A percentile compares a stretch with the other conserved stretches of the same genome.
phyloP scores from a whole-genome alignment of 345 rosid genomes.

The Lagerstroemia speciosa region DNA sequence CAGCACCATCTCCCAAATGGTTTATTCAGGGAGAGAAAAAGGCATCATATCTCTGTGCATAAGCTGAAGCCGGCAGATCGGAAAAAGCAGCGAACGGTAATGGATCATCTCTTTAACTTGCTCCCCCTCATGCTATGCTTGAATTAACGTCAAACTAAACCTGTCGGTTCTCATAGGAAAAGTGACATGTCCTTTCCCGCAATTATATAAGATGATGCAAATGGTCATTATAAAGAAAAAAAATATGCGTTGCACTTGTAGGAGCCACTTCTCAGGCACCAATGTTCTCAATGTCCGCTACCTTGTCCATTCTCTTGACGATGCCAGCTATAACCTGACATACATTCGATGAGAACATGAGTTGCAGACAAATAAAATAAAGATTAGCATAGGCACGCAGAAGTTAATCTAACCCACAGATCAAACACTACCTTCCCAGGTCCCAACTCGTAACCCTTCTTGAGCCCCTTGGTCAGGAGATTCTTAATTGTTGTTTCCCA shows the following conservation, averaged over 20 bases:
- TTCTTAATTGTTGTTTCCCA: conserved; percentile 94
- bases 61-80: too few species aligned
- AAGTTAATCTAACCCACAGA: not conserved
- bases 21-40: too few species aligned
- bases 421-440: conserved; percentile 73
- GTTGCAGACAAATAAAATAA: not conserved
- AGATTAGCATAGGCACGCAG: not conserved
- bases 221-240: not conserved
- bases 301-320: conserved; percentile 79
- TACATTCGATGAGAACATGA: conserved; percentile 2
- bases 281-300: conserved; percentile 61
- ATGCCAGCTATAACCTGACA: conserved; percentile 92
- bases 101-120: too few species aligned
- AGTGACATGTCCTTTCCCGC: not conserved
- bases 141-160: too few species aligned
- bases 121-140: too few species aligned
- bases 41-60: too few species aligned
- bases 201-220: not conserved
- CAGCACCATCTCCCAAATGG: too few species aligned
- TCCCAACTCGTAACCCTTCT: conserved; percentile 81
- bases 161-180: not conserved
- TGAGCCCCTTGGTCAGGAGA: conserved; percentile 62
- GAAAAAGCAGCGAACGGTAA: too few species aligned
- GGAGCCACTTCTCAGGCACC: conserved; percentile 37
- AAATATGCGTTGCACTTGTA: not conserved